phyloP scores from a whole-genome alignment of 768 basidiomycete species.

The Agrocybe praecox region DNA sequence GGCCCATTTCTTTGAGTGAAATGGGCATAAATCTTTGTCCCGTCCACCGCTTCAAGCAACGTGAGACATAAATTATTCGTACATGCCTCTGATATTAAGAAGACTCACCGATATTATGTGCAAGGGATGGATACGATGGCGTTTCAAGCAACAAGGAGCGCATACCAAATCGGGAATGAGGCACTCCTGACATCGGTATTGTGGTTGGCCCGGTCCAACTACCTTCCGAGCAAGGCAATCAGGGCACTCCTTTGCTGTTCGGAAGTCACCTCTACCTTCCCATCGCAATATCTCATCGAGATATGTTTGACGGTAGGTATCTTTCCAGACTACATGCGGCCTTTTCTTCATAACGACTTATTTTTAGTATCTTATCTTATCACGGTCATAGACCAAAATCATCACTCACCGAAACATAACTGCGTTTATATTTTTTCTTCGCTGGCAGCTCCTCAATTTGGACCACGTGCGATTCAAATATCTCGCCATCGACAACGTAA shows the following conservation, averaged over 20 bases:
- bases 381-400: too few relatives aligned
- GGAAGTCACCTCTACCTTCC: slow-evolving; percentile 6
- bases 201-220: background rate
- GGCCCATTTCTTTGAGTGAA: too few relatives aligned
- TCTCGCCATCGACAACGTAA: too few relatives aligned
- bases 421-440: too few relatives aligned
- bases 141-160: background rate
- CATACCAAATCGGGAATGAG: background rate
- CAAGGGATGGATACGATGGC: background rate
- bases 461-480: too few relatives aligned
- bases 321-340: slow-evolving; percentile 10
- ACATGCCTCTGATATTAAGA: too few relatives aligned
- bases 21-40: too few relatives aligned
- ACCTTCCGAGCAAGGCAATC: slow-evolving; percentile 4
- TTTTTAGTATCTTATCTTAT: too few relatives aligned
- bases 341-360: background rate
- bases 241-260: background rate
- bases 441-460: too few relatives aligned
- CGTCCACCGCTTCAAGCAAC: too few relatives aligned
- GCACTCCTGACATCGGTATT: slow-evolving; percentile 11
- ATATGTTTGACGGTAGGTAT: slow-evolving; percentile 4
- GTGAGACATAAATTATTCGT: too few relatives aligned
- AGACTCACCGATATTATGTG: background rate
- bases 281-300: slow-evolving; percentile 10
- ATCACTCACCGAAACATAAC: too few relatives aligned